Evolutionary conservation across 2,329 filamentous ascomycete genomes (phyloP).

Genomic region (Parascedosporium putredinis): DNA sequence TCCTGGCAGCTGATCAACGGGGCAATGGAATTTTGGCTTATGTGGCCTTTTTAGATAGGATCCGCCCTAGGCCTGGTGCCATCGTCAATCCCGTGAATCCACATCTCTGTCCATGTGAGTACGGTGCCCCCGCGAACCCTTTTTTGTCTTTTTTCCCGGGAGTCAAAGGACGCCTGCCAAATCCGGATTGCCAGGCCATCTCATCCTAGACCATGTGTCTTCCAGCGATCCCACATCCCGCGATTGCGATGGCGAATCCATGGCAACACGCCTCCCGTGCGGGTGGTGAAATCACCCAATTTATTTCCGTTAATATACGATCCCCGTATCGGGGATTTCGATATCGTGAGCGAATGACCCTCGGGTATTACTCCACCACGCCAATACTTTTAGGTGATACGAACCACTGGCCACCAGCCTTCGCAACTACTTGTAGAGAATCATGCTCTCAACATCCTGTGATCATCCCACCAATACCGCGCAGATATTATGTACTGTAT

Average conservation of each 20-base stretch:
- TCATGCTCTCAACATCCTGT: neutral
- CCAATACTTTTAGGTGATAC: neutral
- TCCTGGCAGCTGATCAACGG: neutral
- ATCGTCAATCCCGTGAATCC: conserved; percentile 2
- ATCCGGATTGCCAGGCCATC: neutral
- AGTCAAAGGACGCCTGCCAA: neutral
- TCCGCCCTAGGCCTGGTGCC: neutral
- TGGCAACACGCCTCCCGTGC: neutral
- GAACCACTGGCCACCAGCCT: neutral
- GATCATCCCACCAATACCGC: conserved; percentile 1
- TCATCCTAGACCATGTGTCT: neutral
- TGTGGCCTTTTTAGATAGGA: neutral
- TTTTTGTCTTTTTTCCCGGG: no score
- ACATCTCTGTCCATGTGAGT: neutral
- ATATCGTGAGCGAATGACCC: neutral
- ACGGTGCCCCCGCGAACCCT: neutral
- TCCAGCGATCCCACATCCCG: no score
- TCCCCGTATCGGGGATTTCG: neutral
- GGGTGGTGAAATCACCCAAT: neutral
- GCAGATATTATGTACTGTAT: no score
- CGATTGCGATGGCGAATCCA: no score
- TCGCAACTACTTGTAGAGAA: neutral
- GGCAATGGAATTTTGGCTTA: conserved; percentile 1
- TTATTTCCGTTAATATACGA: conserved; percentile 4
- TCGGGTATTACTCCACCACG: neutral